Percentiles rank a stretch among this genome's conserved stretches.
These are phyloP conservation scores for Phytophthora macrochlamydospora DNA, from an alignment of 352 stramenopile genomes.

Conservation along the genomic window DNA sequence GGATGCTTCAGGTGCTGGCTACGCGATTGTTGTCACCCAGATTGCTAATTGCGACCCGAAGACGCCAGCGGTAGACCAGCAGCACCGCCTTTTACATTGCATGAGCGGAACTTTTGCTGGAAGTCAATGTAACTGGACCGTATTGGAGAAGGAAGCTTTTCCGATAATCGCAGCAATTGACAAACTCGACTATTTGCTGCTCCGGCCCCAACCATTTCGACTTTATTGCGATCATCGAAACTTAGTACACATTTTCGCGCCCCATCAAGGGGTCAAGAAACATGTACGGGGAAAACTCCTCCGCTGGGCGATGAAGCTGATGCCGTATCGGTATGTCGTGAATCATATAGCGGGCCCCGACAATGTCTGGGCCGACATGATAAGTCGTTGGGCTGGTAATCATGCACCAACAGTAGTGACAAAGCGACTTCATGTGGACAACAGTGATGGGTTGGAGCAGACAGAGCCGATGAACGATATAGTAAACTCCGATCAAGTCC, in stretches of 20 bases:
- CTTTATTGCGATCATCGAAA: not conserved
- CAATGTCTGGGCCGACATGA: constrained; percentile 12
- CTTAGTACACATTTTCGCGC: not conserved
- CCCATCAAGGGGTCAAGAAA: not conserved
- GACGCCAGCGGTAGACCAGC: not conserved
- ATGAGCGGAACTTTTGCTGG: not conserved
- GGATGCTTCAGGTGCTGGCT: constrained; percentile 5
- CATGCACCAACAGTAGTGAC: not conserved
- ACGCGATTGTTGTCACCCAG: constrained; percentile 3
- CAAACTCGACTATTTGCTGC: not conserved
- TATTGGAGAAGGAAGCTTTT: not conserved
- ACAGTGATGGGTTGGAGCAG: too few relatives aligned
- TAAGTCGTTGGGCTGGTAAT: constrained; percentile 2
- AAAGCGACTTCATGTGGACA: not conserved
- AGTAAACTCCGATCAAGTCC: too few relatives aligned
- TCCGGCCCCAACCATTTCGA: not conserved
- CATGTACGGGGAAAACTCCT: constrained; percentile 2
- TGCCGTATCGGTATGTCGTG: constrained; percentile 2
- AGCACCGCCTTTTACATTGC: not conserved
- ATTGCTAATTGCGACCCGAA: not conserved
- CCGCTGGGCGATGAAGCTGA: not conserved
- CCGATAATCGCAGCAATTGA: not conserved
- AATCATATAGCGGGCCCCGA: constrained; percentile 2
- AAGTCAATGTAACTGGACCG: not conserved
- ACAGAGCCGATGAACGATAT: too few relatives aligned